phyloP scores from a whole-genome alignment of 2,329 filamentous ascomycete genomes.

The Botryotinia convoluta region DNA sequence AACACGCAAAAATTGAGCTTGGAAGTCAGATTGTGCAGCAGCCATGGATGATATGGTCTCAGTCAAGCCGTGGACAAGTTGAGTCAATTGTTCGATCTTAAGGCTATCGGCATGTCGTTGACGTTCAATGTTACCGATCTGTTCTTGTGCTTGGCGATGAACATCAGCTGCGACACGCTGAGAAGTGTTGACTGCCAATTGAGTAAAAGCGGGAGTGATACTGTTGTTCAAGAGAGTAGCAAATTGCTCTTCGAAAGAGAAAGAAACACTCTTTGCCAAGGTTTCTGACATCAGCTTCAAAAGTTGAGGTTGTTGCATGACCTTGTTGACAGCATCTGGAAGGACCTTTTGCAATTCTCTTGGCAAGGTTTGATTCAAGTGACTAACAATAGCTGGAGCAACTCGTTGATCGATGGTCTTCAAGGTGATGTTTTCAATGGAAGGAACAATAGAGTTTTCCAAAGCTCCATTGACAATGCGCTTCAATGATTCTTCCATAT shows the following conservation, averaged over 20 bases:
- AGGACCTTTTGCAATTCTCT: conserved; percentile 69
- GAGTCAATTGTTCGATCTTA: conserved; percentile 72
- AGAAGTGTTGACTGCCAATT: conserved; percentile 62
- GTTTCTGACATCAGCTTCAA: conserved; percentile 70
- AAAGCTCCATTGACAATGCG: conserved; percentile 61
- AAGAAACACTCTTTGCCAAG: conserved; percentile 63
- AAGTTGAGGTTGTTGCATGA: conserved; percentile 72
- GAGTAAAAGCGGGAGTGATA: conserved; percentile 65
- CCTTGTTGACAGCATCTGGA: conserved; percentile 63
- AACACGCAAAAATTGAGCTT: conserved; percentile 60
- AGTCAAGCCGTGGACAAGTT: conserved; percentile 63
- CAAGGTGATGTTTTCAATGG: conserved; percentile 62
- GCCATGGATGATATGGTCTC: conserved; percentile 70
- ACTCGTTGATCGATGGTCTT: conserved; percentile 67
- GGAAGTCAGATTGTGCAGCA: conserved; percentile 64
- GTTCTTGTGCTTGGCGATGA: conserved; percentile 52
- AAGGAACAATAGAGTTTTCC: conserved; percentile 71
- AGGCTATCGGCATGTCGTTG: conserved; percentile 41
- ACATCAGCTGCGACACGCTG: conserved; percentile 67
- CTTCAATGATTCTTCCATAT: conserved; percentile 52
- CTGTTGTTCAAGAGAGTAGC: conserved; percentile 57
- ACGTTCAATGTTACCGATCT: conserved; percentile 34
- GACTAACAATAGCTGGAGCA: conserved; percentile 54
- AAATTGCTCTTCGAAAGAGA: conserved; percentile 69
- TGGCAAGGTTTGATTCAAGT: conserved; percentile 40